Percentiles rank a stretch among this genome's conserved stretches.
Evolutionary conservation across 805 yeast genomes (phyloP).

Genomic region (Candida golubevii): DNA sequence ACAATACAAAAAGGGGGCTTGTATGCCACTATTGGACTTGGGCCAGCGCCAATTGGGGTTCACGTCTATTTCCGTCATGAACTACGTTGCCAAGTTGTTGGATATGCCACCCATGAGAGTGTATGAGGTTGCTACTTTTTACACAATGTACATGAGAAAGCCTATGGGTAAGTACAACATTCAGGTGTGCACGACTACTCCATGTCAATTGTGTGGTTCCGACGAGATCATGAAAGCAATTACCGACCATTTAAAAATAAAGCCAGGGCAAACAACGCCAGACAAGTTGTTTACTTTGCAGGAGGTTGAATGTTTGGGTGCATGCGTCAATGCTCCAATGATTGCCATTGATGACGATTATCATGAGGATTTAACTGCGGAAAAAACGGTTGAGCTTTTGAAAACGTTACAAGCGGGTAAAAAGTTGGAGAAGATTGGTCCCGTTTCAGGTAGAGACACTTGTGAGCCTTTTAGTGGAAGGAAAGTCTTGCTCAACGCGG

Average conservation of each 20-base stretch:
- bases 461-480: constrained; percentile 78
- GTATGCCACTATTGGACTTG: constrained; percentile 80
- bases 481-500: constrained; percentile 53
- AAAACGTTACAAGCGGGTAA: constrained; percentile 62
- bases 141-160: constrained; percentile 83
- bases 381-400: constrained; percentile 56
- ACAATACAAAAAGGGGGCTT: constrained; percentile 83
- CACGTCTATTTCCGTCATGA: constrained; percentile 84
- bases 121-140: constrained; percentile 87
- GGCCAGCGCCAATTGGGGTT: constrained; percentile 87
- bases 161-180: constrained; percentile 84
- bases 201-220: constrained; percentile 80
- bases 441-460: constrained; percentile 59
- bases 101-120: constrained; percentile 95
- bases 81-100: constrained; percentile 76
- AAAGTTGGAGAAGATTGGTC: constrained; percentile 57
- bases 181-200: constrained; percentile 87
- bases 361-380: constrained; percentile 75
- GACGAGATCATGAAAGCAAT: constrained; percentile 75
- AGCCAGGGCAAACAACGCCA: constrained; percentile 73
- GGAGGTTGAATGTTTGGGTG: constrained; percentile 89
- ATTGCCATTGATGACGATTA: constrained; percentile 78
- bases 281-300: constrained; percentile 76
- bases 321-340: constrained; percentile 91
- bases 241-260: constrained; percentile 52